Percentiles rank a stretch among this genome's conserved stretches.
Evolutionary conservation across 2,329 filamentous ascomycete genomes (phyloP).

Genomic region (Clonostachys rosea): DNA sequence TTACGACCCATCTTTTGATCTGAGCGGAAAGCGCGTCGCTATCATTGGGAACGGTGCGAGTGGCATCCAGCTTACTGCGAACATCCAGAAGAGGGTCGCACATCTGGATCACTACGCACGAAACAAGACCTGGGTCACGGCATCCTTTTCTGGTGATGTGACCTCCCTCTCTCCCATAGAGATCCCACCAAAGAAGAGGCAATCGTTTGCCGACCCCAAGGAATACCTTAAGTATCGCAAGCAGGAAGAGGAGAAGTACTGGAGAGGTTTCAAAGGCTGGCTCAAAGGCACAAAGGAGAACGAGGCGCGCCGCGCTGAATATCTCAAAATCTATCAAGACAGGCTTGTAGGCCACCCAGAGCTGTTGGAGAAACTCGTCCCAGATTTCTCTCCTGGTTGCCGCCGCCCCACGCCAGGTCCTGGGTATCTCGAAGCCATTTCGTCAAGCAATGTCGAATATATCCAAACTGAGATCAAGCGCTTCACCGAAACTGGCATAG

Average conservation of each 20-base stretch:
- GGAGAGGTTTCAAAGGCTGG: slow-evolving; percentile 25
- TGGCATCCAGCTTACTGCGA: slow-evolving; percentile 52
- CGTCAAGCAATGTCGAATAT: slow-evolving; percentile 55
- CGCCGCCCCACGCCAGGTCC: slow-evolving; percentile 61
- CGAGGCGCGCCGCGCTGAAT: slow-evolving; percentile 32
- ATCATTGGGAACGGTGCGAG: slow-evolving; percentile 60
- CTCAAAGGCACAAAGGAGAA: slow-evolving; percentile 21
- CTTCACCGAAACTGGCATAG: slow-evolving; percentile 43
- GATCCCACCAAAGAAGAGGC: slow-evolving; percentile 46
- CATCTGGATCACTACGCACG: slow-evolving; percentile 61
- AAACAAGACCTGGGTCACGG: slow-evolving; percentile 63
- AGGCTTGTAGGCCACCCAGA: slow-evolving; percentile 27
- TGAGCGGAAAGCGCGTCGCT: slow-evolving; percentile 43
- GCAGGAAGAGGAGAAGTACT: slow-evolving; percentile 55
- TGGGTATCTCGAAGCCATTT: slow-evolving; percentile 62
- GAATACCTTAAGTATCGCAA: slow-evolving; percentile 63
- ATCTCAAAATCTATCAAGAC: slow-evolving; percentile 23
- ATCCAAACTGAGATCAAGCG: slow-evolving; percentile 36
- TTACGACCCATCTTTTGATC: slow-evolving; percentile 50
- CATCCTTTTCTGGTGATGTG: slow-evolving; percentile 52
- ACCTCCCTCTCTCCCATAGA: slow-evolving; percentile 51
- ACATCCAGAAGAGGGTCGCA: slow-evolving; percentile 40
- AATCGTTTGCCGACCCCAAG: slow-evolving; percentile 38
- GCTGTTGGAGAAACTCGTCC: slow-evolving; percentile 50
- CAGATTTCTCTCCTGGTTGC: slow-evolving; percentile 61